Evolutionary conservation across 805 yeast genomes (phyloP).

Genomic region (Candida odintsovae): DNA sequence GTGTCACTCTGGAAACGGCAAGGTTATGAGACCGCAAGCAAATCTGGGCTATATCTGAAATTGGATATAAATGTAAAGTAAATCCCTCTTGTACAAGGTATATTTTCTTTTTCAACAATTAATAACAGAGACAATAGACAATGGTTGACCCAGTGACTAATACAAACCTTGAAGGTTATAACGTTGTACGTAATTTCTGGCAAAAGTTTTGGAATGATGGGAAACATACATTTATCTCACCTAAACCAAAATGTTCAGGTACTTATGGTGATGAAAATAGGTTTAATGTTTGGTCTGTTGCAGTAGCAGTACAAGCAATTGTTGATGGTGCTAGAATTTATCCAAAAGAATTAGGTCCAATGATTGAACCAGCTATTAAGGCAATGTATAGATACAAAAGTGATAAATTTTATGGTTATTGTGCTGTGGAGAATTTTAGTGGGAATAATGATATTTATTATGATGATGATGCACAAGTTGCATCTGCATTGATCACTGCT

Average conservation of each 20-base stretch:
- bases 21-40: constrained; percentile 1
- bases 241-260: constrained; percentile 30
- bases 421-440: constrained; percentile 56
- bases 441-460: constrained; percentile 62
- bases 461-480: constrained; percentile 74
- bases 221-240: constrained; percentile 19
- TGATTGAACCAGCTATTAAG: constrained; percentile 46
- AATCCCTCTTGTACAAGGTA: background rate
- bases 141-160: constrained; percentile 12
- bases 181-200: constrained; percentile 18
- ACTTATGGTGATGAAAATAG: constrained; percentile 44
- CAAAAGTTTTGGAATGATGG: constrained; percentile 18
- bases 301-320: constrained; percentile 61
- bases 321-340: constrained; percentile 53
- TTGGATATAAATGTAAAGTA: background rate
- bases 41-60: background rate
- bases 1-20: background rate
- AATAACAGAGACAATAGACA: background rate
- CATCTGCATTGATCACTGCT: constrained; percentile 57
- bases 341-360: constrained; percentile 46
- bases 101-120: background rate
- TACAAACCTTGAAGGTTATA: constrained; percentile 23
- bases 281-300: constrained; percentile 64
- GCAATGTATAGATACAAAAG: constrained; percentile 48
- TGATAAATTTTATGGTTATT: constrained; percentile 46